Evolutionary conservation across 192 early-diverging fungal genomes (phyloP), one percentile per base, ranked within the genome.

Genomic region (Piromyces sp.): DNA sequence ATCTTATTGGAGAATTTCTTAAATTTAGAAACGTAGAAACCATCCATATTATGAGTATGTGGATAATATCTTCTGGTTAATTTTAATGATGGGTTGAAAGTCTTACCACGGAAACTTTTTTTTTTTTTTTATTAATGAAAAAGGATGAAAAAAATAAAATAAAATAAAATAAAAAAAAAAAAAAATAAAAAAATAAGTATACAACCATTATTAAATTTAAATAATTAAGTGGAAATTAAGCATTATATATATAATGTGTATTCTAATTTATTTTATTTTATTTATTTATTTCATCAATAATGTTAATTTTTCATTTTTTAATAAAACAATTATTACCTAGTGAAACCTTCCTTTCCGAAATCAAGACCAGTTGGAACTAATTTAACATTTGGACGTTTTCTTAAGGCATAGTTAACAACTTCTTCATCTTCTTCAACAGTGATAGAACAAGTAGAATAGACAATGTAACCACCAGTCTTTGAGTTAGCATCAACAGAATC

Each of bases 31-130:
- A 99, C 96, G 87, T 90, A 99, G 92, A 99, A 99, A 40, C 97
- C 97, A 85, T 99, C 97, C 97, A 99, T 98, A 86, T 99, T 99
- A 86, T 98, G 94, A 30, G 96, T 92, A 84, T 99, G 97, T 38
- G 97, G 96, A 86, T 97, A 99, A 87, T 94, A 97, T 42, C 97
- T 89, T 80, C 95, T 88, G 3, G 96, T 95, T 82, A 96, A 85
- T 26, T 87, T 87, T 81, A 99, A 81, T 30, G 93, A 93, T 19
- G 90, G 91, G 84, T 96, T 95, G 91, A 97, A 99, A 13, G 82
- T 83, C 80, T 95, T 93, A 51, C 96, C 97, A 37, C 95, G 91
- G 88, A 93, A 99, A 79, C 92, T 91, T 51, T 86, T 84, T 42
- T 19, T 30, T 78, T 31, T 30, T n/a, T n/a, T n/a, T n/a, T n/a